Evolutionary conservation across 169 alveolate genomes (phyloP).

Genomic region (Eimeria praecox): DNA sequence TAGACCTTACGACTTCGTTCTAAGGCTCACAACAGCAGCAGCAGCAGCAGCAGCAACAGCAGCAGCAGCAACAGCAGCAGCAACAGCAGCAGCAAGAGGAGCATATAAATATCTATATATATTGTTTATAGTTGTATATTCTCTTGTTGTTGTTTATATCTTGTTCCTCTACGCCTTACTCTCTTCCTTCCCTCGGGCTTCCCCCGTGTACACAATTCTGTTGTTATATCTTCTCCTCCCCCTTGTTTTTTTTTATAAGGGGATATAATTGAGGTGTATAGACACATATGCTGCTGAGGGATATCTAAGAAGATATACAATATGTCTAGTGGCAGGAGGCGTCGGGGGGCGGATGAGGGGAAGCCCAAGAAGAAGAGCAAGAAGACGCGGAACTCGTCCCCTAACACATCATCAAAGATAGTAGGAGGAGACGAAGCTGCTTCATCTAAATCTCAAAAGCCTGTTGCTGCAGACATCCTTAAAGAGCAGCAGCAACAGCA

Average conservation of each 20-base stretch:
- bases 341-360: slow-evolving; percentile 50
- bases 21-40: slow-evolving; percentile 8
- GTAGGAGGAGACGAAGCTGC: not conserved
- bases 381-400: not conserved
- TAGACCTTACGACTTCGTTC: too few relatives aligned
- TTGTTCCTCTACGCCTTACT: not conserved
- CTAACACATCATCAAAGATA: not conserved
- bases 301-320: too few relatives aligned
- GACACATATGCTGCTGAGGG: slow-evolving; percentile 25
- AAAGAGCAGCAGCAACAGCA: not conserved
- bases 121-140: not conserved
- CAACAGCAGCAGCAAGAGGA: not conserved
- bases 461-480: not conserved
- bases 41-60: slow-evolving; percentile 27
- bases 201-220: not conserved
- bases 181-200: not conserved
- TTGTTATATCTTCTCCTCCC: slow-evolving; percentile 9
- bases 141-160: not conserved
- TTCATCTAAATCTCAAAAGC: not conserved
- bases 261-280: not conserved
- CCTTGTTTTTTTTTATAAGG: slow-evolving; percentile 89
- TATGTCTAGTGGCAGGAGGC: slow-evolving; percentile 61
- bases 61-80: not conserved
- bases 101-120: too few relatives aligned
- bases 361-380: slow-evolving; percentile 23